Evolutionary conservation across 768 basidiomycete genomes (phyloP).

Genomic region (Termitomyces eurrhizus): DNA sequence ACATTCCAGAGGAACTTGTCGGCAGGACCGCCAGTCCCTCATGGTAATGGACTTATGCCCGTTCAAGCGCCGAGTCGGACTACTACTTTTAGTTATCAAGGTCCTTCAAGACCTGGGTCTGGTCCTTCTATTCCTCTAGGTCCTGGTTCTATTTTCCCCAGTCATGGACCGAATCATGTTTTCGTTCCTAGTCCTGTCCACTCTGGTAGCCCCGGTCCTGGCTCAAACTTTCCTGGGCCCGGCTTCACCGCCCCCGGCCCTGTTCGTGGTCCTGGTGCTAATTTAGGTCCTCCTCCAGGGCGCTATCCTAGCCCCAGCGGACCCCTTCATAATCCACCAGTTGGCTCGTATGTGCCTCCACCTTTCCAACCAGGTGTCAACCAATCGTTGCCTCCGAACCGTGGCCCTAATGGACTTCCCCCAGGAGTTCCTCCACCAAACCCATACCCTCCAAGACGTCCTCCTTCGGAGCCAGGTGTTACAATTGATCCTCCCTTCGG

Average conservation of each 20-base stretch:
- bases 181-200: neutral
- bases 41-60: slow-evolving; percentile 12
- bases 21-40: slow-evolving; percentile 29
- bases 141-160: slow-evolving; percentile 2
- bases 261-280: neutral
- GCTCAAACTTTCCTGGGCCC: neutral
- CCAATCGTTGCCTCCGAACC: slow-evolving; percentile 11
- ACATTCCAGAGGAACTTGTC: slow-evolving; percentile 17
- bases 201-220: slow-evolving; percentile 1
- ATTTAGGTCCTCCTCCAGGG: slow-evolving; percentile 8
- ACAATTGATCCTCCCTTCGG: slow-evolving; percentile 27
- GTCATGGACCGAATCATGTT: neutral
- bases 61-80: slow-evolving; percentile 6
- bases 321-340: slow-evolving; percentile 5
- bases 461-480: slow-evolving; percentile 45
- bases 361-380: slow-evolving; percentile 16
- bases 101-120: neutral
- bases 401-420: slow-evolving; percentile 15
- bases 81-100: neutral
- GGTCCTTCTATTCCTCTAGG: slow-evolving; percentile 3
- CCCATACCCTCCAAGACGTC: slow-evolving; percentile 26
- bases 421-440: slow-evolving; percentile 19
- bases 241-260: neutral
- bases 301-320: slow-evolving; percentile 14
- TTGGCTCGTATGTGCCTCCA: slow-evolving; percentile 14